Base-by-base conservation (phyloP, 805 yeast species). In the Ogataea neopini region DNA sequence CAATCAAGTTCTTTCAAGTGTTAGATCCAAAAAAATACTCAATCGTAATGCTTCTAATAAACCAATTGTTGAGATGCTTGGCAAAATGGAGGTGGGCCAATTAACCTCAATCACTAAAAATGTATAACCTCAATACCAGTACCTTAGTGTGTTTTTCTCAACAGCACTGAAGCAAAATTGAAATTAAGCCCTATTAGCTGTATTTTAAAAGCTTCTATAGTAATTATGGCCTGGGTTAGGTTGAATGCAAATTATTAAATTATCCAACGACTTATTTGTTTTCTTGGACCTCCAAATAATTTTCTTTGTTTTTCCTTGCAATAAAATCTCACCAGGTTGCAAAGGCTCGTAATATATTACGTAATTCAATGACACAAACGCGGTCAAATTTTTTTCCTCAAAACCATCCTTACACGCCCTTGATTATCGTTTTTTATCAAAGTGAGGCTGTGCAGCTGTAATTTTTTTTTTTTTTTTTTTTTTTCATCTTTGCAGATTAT, bases 221-320 rank as follows among this genome's bases (percentile, higher is more conserved):
- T 30, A 30, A 11, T 30, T n/a, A 30, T 11, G 34, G 18, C 14
- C 14, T 22, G 5, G 8, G 25, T 22, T 22, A 22, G 25, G 25
- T 22, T 22, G 5, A 8, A 22, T 22, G 25, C 25, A 22, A 22
- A 5, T 22, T 9, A 17, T 14, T 14, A 26, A 26, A 26, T 17
- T 13, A 6, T 39, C 28, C 42, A 25, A 13, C 17, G 10, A n/a
- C 22, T 26, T 10, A 39, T 25, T 39, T 28, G 42, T 39, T 39
- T 17, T 39, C 23, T 26, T 15, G 23, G 14, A 39, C 33, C 33
- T 25, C 42, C 42, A 39, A 39, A 39, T 29, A 39, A 39, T 39
- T 39, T 39, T 39, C 42, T 39, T 26, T 39, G 33, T 26, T 39
- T 39, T 38, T 38, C 41, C 41, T 38, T 38, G 41, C 41, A 38